A percentile compares a stretch with the other conserved stretches of the same genome.
Conservation (phyloP, 2,329 filamentous ascomycete genomes). For the Ascochyta lentis region DNA sequence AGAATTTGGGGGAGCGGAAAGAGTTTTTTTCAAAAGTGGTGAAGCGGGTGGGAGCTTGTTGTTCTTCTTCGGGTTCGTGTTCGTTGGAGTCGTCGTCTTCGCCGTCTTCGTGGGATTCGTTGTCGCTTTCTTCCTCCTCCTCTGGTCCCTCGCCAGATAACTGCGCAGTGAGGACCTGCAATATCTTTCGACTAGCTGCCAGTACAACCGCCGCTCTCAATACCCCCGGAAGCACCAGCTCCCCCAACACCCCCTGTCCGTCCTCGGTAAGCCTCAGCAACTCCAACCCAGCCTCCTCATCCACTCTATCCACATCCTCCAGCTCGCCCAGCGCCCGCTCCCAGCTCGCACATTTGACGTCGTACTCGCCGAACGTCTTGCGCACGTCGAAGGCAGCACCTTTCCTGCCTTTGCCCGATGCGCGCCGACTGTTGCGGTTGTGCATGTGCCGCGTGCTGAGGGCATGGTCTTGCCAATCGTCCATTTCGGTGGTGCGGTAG, state of each 20-base stretch:
- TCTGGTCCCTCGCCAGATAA: slow-evolving; percentile 2
- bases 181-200: slow-evolving; percentile 26
- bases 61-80: not conserved
- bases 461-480: slow-evolving; percentile 36
- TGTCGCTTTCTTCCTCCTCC: slow-evolving; percentile 4
- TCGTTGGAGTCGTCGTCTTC: not conserved
- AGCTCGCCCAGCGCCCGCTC: slow-evolving; percentile 12
- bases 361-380: slow-evolving; percentile 34
- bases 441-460: slow-evolving; percentile 35
- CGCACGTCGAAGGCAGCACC: slow-evolving; percentile 28
- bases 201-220: slow-evolving; percentile 24
- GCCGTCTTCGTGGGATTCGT: slow-evolving; percentile 2
- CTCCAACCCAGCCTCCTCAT: slow-evolving; percentile 23
- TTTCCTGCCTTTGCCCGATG: slow-evolving; percentile 20
- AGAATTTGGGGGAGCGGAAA: slow-evolving; percentile 37
- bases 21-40: slow-evolving; percentile 35
- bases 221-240: slow-evolving; percentile 23
- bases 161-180: slow-evolving; percentile 13
- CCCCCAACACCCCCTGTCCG: slow-evolving; percentile 29
- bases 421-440: slow-evolving; percentile 23
- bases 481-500: slow-evolving; percentile 7
- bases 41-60: slow-evolving; percentile 19
- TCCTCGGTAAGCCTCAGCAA: slow-evolving; percentile 29
- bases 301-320: not conserved
- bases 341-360: slow-evolving; percentile 31